These are phyloP conservation scores for Encephalitozoon intestinalis DNA, from an alignment of 371 early-diverging fungal genomes.

Conservation along the genomic window DNA sequence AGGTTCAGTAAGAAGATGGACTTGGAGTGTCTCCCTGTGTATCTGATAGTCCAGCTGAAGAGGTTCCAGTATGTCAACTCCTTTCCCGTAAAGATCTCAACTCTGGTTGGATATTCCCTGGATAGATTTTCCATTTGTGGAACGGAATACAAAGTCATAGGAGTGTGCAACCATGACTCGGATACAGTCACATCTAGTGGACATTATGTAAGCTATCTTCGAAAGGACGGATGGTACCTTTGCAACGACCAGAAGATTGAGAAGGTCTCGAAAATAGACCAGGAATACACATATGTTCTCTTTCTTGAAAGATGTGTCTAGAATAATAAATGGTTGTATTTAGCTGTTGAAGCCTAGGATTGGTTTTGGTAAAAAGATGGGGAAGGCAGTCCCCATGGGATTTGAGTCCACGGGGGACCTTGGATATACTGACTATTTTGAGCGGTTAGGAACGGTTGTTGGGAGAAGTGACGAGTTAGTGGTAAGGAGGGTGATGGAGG, in stretches of 20 bases:
- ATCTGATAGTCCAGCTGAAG: constrained; percentile 77
- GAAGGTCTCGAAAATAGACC: constrained; percentile 11
- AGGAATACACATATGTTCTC: constrained; percentile 51
- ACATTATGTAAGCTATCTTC: constrained; percentile 51
- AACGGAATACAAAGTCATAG: constrained; percentile 22
- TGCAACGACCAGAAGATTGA: constrained; percentile 48
- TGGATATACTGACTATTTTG: not conserved
- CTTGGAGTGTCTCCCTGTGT: constrained; percentile 72
- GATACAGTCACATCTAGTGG: constrained; percentile 28
- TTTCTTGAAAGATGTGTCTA: constrained; percentile 33
- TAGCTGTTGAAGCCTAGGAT: not conserved
- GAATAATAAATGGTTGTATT: not conserved
- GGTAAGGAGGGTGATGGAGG: not conserved
- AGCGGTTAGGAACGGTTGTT: not conserved
- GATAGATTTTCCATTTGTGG: not conserved
- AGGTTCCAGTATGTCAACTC: constrained; percentile 71
- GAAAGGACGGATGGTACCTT: constrained; percentile 42
- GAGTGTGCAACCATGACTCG: constrained; percentile 37
- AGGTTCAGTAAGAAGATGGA: constrained; percentile 73
- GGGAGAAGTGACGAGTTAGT: not conserved
- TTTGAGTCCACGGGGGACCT: not conserved
- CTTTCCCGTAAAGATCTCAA: constrained; percentile 68
- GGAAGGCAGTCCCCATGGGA: not conserved
- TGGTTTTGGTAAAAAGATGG: not conserved
- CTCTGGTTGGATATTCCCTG: constrained; percentile 66